Evolutionary conservation across 2,329 filamentous ascomycete genomes (phyloP).

Genomic region (Drechslerella coelobrocha): DNA sequence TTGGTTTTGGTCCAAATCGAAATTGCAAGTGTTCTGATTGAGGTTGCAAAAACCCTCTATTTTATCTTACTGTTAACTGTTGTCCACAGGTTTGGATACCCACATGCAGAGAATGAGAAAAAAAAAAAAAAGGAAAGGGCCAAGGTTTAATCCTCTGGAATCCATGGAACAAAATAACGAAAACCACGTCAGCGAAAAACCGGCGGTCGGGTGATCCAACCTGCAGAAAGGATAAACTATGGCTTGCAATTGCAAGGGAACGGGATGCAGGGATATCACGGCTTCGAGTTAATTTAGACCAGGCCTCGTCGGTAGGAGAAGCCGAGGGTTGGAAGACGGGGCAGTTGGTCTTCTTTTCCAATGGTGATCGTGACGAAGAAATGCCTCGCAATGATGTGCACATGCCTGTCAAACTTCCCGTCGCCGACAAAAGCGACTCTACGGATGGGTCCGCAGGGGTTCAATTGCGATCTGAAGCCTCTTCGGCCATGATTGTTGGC

Average conservation of each 20-base stretch:
- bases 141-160: constrained; percentile 20
- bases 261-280: constrained; percentile 42
- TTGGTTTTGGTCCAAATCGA: constrained; percentile 44
- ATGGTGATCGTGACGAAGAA: constrained; percentile 48
- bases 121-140: constrained; percentile 12
- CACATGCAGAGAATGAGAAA: constrained; percentile 9
- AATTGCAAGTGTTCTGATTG: constrained; percentile 46
- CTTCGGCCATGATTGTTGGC: constrained; percentile 17
- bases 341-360: constrained; percentile 12
- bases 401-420: constrained; percentile 41
- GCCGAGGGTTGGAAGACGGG: constrained; percentile 30
- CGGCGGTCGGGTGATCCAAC: constrained; percentile 36
- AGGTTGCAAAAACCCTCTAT: constrained; percentile 22
- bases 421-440: constrained; percentile 30
- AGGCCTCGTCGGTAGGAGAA: constrained; percentile 48
- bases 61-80: constrained; percentile 7
- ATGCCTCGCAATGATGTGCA: constrained; percentile 40
- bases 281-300: constrained; percentile 48
- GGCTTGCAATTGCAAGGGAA: constrained; percentile 48
- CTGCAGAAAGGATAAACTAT: constrained; percentile 43
- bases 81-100: constrained; percentile 39
- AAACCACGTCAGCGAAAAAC: constrained; percentile 48
- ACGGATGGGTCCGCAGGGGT: constrained; percentile 16
- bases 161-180: constrained; percentile 40
- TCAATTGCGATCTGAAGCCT: constrained; percentile 9